Conservation (phyloP, 495 filamentous ascomycete species). For the Penicillium lagena region DNA sequence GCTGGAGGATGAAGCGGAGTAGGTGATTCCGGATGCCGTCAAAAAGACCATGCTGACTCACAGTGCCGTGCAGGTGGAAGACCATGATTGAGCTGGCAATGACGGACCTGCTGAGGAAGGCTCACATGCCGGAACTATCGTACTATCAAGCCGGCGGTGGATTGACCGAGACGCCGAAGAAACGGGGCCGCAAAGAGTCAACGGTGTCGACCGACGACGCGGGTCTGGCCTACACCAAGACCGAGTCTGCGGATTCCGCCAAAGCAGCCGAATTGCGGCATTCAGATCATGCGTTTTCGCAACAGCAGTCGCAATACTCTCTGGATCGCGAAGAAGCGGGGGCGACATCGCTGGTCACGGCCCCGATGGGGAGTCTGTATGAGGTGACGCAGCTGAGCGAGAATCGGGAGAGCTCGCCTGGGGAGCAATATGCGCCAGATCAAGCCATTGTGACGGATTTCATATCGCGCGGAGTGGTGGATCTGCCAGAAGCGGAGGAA, state of each 20-base stretch:
- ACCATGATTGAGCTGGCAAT: conserved; percentile 40
- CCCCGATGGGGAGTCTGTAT: conserved; percentile 54
- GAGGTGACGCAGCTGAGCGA: conserved; percentile 53
- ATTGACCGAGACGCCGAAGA: conserved; percentile 29
- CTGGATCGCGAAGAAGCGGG: conserved; percentile 38
- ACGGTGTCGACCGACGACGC: conserved; percentile 33
- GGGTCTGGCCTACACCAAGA: conserved; percentile 7
- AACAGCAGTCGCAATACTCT: conserved; percentile 31
- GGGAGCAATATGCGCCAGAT: conserved; percentile 27
- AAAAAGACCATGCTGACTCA: conserved; percentile 1
- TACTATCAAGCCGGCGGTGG: conserved; percentile 36
- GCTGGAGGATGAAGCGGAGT: conserved; percentile 46
- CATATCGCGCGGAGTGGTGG: conserved; percentile 42
- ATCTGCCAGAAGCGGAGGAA: conserved; percentile 42
- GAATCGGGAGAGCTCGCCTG: conserved; percentile 32
- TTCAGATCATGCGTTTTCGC: conserved; percentile 14
- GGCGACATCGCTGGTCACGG: conserved; percentile 41
- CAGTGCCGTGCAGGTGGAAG: conserved; percentile 31
- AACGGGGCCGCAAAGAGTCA: conserved; percentile 31
- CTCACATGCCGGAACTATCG: conserved; percentile 39
- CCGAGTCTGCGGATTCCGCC: conserved; percentile 9
- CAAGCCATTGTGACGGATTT: conserved; percentile 44
- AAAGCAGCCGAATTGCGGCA: conserved; percentile 8
- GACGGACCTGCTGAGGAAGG: conserved; percentile 38
- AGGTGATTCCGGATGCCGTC: conserved; percentile 4